phyloP scores from a whole-genome alignment of 1,284 basidiomycete genomes.

The Cerrena zonata region DNA sequence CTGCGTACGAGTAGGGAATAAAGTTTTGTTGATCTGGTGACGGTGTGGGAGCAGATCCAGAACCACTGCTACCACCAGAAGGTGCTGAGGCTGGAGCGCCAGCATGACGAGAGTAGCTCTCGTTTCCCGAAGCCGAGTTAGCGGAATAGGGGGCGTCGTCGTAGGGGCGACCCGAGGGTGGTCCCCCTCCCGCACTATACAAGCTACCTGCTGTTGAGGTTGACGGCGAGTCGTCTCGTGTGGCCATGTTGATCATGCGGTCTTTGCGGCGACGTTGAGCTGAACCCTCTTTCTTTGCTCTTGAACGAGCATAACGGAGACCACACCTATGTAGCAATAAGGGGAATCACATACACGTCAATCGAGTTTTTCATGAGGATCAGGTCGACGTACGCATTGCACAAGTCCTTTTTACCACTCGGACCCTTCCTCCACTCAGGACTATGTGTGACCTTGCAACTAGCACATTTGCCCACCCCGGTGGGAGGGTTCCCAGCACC shows the following conservation, averaged over 20 bases:
- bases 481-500: slow-evolving; percentile 58
- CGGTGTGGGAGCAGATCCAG: no score
- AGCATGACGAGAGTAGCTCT: slow-evolving; percentile 47
- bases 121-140: slow-evolving; percentile 48
- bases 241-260: slow-evolving; percentile 29
- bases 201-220: slow-evolving; percentile 36
- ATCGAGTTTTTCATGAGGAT: no score
- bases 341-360: slow-evolving; percentile 11
- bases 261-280: slow-evolving; percentile 44
- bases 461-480: slow-evolving; percentile 71
- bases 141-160: slow-evolving; percentile 46
- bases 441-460: slow-evolving; percentile 78
- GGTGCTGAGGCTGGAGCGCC: slow-evolving; percentile 22
- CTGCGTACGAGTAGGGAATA: slow-evolving; percentile 41
- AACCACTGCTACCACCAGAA: neutral
- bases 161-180: no score
- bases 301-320: slow-evolving; percentile 72
- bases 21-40: no score
- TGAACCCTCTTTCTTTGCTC: slow-evolving; percentile 75
- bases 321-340: slow-evolving; percentile 57
- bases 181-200: slow-evolving; percentile 32
- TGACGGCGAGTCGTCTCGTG: slow-evolving; percentile 28
- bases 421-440: slow-evolving; percentile 94
- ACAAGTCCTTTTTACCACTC: slow-evolving; percentile 85
- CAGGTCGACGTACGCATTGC: slow-evolving; percentile 74